These are phyloP conservation scores for Daldinia sp. DNA, from an alignment of 2,329 filamentous ascomycete species.

Conservation along the genomic window DNA sequence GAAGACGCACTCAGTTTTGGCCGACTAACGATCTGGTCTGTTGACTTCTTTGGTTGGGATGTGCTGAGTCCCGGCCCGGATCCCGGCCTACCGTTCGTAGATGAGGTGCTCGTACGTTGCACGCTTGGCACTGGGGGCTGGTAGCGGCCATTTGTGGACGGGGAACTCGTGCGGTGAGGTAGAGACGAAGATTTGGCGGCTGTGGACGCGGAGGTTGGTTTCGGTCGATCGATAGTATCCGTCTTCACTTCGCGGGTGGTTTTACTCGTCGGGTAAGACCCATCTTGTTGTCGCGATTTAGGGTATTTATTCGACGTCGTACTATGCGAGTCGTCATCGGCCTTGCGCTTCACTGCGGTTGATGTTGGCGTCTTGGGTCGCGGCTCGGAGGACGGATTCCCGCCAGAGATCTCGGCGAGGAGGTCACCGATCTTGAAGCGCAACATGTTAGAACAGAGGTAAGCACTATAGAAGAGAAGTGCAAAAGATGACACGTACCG, in stretches of 20 bases:
- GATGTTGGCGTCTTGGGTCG: constrained; percentile 49
- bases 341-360: constrained; percentile 67
- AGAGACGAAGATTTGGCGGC: constrained; percentile 48
- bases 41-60: constrained; percentile 39
- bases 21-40: constrained; percentile 36
- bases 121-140: constrained; percentile 43
- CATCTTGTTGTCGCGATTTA: constrained; percentile 49
- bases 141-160: constrained; percentile 47
- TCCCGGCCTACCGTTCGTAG: constrained; percentile 43
- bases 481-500: constrained; percentile 50
- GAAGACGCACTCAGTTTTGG: constrained; percentile 42
- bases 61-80: constrained; percentile 22
- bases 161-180: constrained; percentile 46
- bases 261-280: constrained; percentile 48
- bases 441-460: constrained; percentile 38
- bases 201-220: constrained; percentile 43
- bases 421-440: constrained; percentile 64
- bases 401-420: constrained; percentile 72
- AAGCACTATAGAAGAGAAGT: constrained; percentile 9
- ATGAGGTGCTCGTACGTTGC: constrained; percentile 34
- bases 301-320: constrained; percentile 45
- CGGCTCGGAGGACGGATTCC: constrained; percentile 57
- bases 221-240: constrained; percentile 42
- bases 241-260: constrained; percentile 45
- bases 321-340: constrained; percentile 60